Conservation (phyloP, 768 basidiomycete species). For the Xerocomellus intermedius region DNA sequence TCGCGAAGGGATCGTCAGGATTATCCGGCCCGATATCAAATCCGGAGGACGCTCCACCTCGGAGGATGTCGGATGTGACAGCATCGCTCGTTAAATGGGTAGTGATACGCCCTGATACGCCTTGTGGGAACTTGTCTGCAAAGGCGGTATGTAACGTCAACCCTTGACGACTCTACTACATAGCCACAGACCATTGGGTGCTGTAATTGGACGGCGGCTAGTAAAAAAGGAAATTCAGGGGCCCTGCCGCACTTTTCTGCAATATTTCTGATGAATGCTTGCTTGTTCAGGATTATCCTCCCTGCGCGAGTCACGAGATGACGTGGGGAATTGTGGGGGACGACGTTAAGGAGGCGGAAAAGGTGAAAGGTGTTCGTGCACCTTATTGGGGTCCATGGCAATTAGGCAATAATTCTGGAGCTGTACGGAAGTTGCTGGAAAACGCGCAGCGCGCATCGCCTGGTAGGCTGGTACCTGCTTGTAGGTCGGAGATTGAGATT, state of each 20-base stretch:
- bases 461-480: not conserved
- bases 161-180: constrained; percentile 11
- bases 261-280: not conserved
- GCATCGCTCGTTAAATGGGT: constrained; percentile 8
- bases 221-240: constrained; percentile 20
- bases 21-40: constrained; percentile 26
- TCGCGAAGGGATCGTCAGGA: constrained; percentile 36
- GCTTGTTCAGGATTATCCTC: constrained; percentile 11
- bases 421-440: constrained; percentile 5
- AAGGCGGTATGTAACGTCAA: constrained; percentile 9
- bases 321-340: constrained; percentile 23
- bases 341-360: constrained; percentile 20
- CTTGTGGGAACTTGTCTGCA: constrained; percentile 17
- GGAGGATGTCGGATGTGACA: constrained; percentile 31
- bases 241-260: not conserved
- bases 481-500: constrained; percentile 29
- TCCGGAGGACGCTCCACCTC: constrained; percentile 2
- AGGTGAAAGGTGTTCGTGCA: not conserved
- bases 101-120: constrained; percentile 24
- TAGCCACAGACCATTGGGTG: not conserved
- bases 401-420: not conserved
- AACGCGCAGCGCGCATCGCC: constrained; percentile 3
- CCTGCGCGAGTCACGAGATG: constrained; percentile 8
- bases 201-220: constrained; percentile 1
- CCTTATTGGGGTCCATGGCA: not conserved